A percentile compares a stretch with the other conserved stretches of the same genome.
phyloP scores from a whole-genome alignment of 2,329 filamentous ascomycete genomes.

The Xylaria multiplex region DNA sequence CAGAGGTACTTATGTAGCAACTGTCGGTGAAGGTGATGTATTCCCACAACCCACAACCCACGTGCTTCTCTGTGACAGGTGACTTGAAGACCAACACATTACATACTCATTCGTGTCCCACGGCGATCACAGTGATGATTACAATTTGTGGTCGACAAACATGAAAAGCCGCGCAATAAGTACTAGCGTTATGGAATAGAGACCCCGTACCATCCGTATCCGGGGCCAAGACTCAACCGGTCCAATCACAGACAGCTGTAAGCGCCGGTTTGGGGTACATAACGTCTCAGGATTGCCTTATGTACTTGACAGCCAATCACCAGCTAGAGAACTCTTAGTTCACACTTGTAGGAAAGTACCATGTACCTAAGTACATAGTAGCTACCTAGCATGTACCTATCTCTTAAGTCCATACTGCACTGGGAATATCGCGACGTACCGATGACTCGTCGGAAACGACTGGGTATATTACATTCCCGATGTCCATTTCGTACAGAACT shows the following conservation, averaged over 20 bases:
- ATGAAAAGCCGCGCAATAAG: conserved; percentile 27
- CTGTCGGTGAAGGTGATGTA: conserved; percentile 22
- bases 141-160: conserved; percentile 10
- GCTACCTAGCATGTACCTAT: too few species aligned
- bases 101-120: neutral
- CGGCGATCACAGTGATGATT: neutral
- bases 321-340: neutral
- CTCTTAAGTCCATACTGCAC: too few species aligned
- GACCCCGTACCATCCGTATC: neutral
- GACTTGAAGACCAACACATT: neutral
- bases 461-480: too few species aligned
- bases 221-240: conserved; percentile 13
- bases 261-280: conserved; percentile 40
- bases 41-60: neutral
- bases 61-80: neutral
- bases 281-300: conserved; percentile 25
- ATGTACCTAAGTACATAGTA: too few species aligned
- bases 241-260: conserved; percentile 35
- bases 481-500: too few species aligned
- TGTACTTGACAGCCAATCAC: conserved; percentile 28
- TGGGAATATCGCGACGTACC: too few species aligned
- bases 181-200: conserved; percentile 21
- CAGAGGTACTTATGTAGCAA: neutral
- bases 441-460: too few species aligned
- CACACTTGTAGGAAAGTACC: neutral